Percentiles rank a stretch among this genome's conserved stretches.
phyloP scores from a whole-genome alignment of 2,329 filamentous ascomycete species.

The Ascochyta lentis region DNA sequence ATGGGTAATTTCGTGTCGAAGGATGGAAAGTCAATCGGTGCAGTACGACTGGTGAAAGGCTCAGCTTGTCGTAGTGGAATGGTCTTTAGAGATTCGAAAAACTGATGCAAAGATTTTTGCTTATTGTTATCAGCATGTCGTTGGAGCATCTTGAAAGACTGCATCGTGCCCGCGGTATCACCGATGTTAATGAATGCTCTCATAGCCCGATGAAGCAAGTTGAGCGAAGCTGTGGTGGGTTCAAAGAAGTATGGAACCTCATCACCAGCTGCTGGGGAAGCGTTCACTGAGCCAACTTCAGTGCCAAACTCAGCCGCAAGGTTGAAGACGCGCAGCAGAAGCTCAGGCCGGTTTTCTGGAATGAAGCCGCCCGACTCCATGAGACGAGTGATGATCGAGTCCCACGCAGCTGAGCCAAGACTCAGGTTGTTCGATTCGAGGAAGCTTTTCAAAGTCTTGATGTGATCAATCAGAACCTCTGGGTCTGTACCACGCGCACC shows the following conservation, averaged over 20 bases:
- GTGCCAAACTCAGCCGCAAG: slow-evolving; percentile 52
- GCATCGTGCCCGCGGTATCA: slow-evolving; percentile 48
- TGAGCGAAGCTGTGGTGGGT: slow-evolving; percentile 52
- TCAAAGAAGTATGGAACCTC: slow-evolving; percentile 53
- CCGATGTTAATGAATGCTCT: slow-evolving; percentile 49
- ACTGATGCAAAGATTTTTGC: slow-evolving; percentile 49
- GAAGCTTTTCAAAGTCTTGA: slow-evolving; percentile 48
- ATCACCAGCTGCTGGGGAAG: slow-evolving; percentile 26
- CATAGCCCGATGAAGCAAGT: slow-evolving; percentile 53
- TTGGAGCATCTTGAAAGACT: slow-evolving; percentile 49
- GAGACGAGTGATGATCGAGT: slow-evolving; percentile 57
- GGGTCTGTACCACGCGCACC: slow-evolving; percentile 49
- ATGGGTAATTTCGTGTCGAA: slow-evolving; percentile 56
- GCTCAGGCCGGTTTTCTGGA: slow-evolving; percentile 53
- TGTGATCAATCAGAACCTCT: slow-evolving; percentile 40
- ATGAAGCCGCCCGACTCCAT: slow-evolving; percentile 57
- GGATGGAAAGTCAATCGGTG: slow-evolving; percentile 53
- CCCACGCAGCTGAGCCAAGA: slow-evolving; percentile 53
- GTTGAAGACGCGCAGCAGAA: slow-evolving; percentile 50
- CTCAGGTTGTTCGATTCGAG: slow-evolving; percentile 48
- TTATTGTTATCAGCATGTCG: slow-evolving; percentile 54
- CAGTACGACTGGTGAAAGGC: slow-evolving; percentile 34
- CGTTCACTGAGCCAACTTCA: slow-evolving; percentile 48
- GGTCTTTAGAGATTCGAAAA: slow-evolving; percentile 47
- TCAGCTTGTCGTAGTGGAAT: slow-evolving; percentile 25